Evolutionary conservation across 768 basidiomycete genomes (phyloP).

Genomic region (Suillus americanus): DNA sequence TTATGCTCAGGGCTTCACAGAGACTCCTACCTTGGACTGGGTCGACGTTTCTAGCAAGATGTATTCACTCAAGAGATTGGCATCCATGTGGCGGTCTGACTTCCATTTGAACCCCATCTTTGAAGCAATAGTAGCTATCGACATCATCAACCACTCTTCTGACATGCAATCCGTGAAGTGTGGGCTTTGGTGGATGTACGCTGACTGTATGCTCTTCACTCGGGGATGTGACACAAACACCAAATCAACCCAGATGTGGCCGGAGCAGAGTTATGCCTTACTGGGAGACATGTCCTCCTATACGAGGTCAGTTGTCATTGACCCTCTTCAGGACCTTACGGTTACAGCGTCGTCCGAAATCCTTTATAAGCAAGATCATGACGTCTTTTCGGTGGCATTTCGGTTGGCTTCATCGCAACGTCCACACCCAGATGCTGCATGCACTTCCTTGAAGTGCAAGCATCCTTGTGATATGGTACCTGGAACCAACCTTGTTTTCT

Average conservation of each 20-base stretch:
- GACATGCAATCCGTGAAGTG: neutral
- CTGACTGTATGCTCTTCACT: neutral
- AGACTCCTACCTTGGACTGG: neutral
- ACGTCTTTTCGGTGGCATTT: neutral
- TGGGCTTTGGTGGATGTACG: neutral
- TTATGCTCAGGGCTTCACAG: neutral
- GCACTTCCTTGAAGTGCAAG: neutral
- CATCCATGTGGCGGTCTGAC: neutral
- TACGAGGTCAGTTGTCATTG: neutral
- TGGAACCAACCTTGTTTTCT: rapidly evolving
- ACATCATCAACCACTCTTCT: too few relatives aligned
- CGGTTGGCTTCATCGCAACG: neutral
- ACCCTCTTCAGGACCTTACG: neutral
- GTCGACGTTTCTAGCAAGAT: neutral
- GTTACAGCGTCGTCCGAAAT: neutral
- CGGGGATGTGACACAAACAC: neutral
- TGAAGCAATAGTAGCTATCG: neutral
- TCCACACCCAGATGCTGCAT: neutral
- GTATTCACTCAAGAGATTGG: neutral
- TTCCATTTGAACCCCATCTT: neutral
- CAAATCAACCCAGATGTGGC: neutral
- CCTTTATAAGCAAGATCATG: rapidly evolving
- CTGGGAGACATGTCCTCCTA: neutral
- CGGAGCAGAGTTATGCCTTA: neutral
- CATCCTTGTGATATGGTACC: neutral